Evolutionary conservation across 345 rosid genomes (phyloP), one percentile per base, ranked within the genome.

Genomic region (Populus pruinosa): DNA sequence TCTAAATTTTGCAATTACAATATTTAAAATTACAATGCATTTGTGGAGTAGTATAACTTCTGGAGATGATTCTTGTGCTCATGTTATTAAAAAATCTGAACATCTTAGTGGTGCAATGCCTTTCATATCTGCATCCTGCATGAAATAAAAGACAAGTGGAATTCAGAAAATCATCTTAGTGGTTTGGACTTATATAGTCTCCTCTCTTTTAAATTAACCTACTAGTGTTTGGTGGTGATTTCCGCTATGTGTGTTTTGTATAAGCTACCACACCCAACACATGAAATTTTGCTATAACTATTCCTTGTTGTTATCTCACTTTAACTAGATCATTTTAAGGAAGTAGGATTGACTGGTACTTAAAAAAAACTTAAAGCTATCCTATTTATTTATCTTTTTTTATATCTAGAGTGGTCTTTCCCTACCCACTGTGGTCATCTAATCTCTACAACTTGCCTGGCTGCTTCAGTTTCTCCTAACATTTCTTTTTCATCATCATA

Each of bases 401-500:
- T 78, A 47, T 23, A 55, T 23, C 56, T 44, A 18, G 44, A 16
- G 8, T 29, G 53, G 67, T 36, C 6, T 53, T 68, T 71, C 59
- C 39, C 38, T 67, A 29, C 5, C 44, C 31, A 53, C 36, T 69
- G 67, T 18, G 8, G 17, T 74, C 63, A 33, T 73, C 17, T 64
- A 6, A 70, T 33, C 16, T 75, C 73, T 14, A 23, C 36, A 2
- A 18, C 11, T 29, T 73, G 43, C 76, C 16, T 78, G 65, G 77
- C 39, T 65, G 27, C 59, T 67, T 31, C 55, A 20, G 23, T 27
- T 71, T 53, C 59, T 6, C 41, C 27, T 14, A 18, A 7, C 72
- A 67, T 23, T 39, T 64, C 7, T 76, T 67, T 77, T 61, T 62
- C 61, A 25, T 71, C 35, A 33, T 75, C 61, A 80, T 83, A 95